Evolutionary conservation across 495 filamentous ascomycete genomes (phyloP).

Genomic region (Monascus purpureus): DNA sequence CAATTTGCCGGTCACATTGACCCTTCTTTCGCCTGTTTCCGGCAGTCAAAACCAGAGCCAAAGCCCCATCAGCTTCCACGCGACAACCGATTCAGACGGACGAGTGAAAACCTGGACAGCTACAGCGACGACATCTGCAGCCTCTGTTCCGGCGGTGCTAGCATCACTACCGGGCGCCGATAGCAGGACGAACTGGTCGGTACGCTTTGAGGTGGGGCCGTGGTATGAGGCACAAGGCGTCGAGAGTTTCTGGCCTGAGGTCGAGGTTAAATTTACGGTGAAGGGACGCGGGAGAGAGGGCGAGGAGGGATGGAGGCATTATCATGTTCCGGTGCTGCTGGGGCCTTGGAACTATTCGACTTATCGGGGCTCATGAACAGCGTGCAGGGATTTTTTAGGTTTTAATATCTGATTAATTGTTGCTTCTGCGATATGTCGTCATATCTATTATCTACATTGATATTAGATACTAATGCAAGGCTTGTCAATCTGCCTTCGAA

Average conservation of each 20-base stretch:
- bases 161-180: slow-evolving; percentile 20
- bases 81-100: slow-evolving; percentile 72
- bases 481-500: too few relatives aligned
- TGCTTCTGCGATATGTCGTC: too few relatives aligned
- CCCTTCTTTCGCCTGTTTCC: slow-evolving; percentile 24
- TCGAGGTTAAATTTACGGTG: slow-evolving; percentile 75
- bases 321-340: slow-evolving; percentile 84
- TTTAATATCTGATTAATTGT: too few relatives aligned
- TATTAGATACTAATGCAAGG: too few relatives aligned
- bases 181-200: slow-evolving; percentile 47
- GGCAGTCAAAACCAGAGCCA: slow-evolving; percentile 3
- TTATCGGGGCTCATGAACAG: slow-evolving; percentile 54
- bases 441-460: too few relatives aligned
- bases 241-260: slow-evolving; percentile 81
- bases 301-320: slow-evolving; percentile 58
- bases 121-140: slow-evolving; percentile 24
- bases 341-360: slow-evolving; percentile 88
- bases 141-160: slow-evolving; percentile 38
- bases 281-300: slow-evolving; percentile 37
- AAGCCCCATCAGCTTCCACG: slow-evolving; percentile 39
- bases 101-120: slow-evolving; percentile 68
- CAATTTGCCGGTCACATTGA: slow-evolving; percentile 41
- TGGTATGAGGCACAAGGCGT: slow-evolving; percentile 59
- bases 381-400: slow-evolving; percentile 2
- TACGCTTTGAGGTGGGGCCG: slow-evolving; percentile 61